Evolutionary conservation across 2,329 filamentous ascomycete species (phyloP).

Genomic region (Aspergillus ruber): DNA sequence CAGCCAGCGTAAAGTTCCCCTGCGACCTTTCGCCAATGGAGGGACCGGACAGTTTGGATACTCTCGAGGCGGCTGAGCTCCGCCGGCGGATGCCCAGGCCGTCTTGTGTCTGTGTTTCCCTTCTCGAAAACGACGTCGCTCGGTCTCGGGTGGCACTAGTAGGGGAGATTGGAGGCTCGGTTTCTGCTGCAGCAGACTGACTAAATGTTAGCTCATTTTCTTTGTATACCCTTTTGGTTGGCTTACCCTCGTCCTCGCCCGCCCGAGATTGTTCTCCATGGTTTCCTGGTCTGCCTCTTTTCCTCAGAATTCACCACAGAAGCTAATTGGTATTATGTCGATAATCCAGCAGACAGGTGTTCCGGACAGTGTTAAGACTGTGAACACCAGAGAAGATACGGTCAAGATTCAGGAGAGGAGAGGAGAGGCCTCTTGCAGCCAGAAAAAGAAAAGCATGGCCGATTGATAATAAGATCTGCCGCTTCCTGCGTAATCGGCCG

Average conservation of each 20-base stretch:
- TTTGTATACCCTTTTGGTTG: background rate
- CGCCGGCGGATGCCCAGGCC: conserved; percentile 11
- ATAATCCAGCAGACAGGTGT: no score
- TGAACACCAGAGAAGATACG: no score
- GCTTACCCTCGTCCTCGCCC: conserved; percentile 10
- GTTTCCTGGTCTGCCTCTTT: no score
- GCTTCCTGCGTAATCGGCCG: no score
- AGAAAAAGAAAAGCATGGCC: no score
- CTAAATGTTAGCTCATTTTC: background rate
- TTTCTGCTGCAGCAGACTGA: conserved; percentile 10
- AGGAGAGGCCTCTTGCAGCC: no score
- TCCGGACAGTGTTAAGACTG: no score
- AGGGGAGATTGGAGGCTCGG: conserved; percentile 7
- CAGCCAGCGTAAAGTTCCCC: conserved; percentile 26
- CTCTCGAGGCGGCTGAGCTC: conserved; percentile 15
- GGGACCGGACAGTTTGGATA: conserved; percentile 18
- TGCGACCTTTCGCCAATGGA: conserved; percentile 21
- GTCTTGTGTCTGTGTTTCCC: background rate
- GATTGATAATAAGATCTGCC: no score
- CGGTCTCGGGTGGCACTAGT: conserved; percentile 2
- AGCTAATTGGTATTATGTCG: no score
- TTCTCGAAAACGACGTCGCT: background rate
- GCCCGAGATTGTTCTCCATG: conserved; percentile 1
- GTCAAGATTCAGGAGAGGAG: no score
- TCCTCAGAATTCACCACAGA: no score